Percentiles rank a stretch among this genome's conserved stretches.
Conservation (phyloP, 2,329 filamentous ascomycete genomes). For the Arthrobotrys pseudoclavata region DNA sequence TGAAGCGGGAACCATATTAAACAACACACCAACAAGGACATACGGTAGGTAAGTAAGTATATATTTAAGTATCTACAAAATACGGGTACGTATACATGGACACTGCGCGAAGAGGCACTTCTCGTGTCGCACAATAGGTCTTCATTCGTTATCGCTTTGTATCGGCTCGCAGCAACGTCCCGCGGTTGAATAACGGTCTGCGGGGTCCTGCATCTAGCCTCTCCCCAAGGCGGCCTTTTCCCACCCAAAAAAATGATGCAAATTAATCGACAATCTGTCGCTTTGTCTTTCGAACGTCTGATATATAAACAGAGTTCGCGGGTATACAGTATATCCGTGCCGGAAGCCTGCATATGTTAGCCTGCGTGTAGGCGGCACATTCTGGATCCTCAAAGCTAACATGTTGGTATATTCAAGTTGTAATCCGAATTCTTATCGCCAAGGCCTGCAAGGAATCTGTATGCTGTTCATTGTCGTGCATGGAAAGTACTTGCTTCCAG, state of each 20-base stretch:
- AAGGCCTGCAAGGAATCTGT: slow-evolving; percentile 8
- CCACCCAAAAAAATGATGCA: background rate
- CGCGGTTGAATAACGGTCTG: background rate
- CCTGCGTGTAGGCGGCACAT: background rate
- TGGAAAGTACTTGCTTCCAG: too few species aligned
- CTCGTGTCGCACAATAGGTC: background rate
- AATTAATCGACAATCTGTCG: background rate
- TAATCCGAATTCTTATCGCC: background rate
- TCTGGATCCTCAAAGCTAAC: background rate
- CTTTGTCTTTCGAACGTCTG: background rate
- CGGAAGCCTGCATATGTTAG: background rate
- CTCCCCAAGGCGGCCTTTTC: slow-evolving; percentile 33
- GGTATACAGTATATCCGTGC: background rate
- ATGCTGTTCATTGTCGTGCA: background rate
- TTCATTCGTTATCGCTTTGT: slow-evolving; percentile 12
- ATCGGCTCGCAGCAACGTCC: slow-evolving; percentile 4
- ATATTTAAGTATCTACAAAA: background rate
- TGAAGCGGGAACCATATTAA: too few species aligned
- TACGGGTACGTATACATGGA: background rate
- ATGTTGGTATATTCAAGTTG: background rate
- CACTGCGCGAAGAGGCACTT: background rate
- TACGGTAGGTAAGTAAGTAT: too few species aligned
- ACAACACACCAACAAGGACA: too few species aligned
- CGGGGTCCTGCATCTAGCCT: slow-evolving; percentile 24
- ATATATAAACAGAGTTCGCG: background rate